A percentile compares a stretch with the other conserved stretches of the same genome.
Evolutionary conservation across 1,284 basidiomycete genomes (phyloP).

Genomic region (Microbotryum lychnidis-dioicae): DNA sequence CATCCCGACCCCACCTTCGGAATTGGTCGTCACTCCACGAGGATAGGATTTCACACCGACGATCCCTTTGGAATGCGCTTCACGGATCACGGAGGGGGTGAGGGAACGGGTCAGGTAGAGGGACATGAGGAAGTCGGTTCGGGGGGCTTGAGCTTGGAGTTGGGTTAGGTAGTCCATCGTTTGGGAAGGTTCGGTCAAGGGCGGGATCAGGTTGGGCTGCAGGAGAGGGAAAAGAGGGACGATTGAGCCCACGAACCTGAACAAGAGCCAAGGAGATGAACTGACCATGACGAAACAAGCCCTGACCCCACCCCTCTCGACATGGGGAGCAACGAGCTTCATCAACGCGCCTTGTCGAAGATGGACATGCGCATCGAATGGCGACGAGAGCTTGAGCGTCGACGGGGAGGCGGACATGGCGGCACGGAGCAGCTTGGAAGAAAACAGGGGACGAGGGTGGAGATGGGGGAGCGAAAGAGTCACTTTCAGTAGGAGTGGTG

Average conservation of each 20-base stretch:
- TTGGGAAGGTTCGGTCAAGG: conserved; percentile 74
- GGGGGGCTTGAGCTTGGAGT: conserved; percentile 66
- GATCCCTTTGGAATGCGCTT: conserved; percentile 77
- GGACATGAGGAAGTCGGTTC: conserved; percentile 86
- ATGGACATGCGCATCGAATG: conserved; percentile 81
- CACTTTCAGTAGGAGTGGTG: no score
- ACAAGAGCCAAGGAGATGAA: conserved; percentile 18
- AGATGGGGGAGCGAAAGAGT: background rate
- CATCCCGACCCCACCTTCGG: conserved; percentile 71
- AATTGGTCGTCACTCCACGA: conserved; percentile 95
- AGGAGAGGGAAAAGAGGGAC: background rate
- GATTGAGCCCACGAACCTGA: background rate
- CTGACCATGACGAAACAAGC: conserved; percentile 94
- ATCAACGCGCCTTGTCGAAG: conserved; percentile 80
- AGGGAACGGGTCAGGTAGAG: conserved; percentile 86
- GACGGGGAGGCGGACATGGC: background rate
- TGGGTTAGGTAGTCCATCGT: conserved; percentile 71
- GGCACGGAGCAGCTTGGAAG: background rate
- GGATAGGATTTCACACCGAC: conserved; percentile 95
- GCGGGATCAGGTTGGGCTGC: conserved; percentile 90
- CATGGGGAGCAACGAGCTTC: conserved; percentile 81
- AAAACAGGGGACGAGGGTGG: background rate
- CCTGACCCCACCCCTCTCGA: conserved; percentile 76
- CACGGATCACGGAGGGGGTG: conserved; percentile 81
- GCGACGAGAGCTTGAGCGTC: conserved; percentile 51